Conservation (phyloP, 352 stramenopile species). For the Albugo laibachii region DNA sequence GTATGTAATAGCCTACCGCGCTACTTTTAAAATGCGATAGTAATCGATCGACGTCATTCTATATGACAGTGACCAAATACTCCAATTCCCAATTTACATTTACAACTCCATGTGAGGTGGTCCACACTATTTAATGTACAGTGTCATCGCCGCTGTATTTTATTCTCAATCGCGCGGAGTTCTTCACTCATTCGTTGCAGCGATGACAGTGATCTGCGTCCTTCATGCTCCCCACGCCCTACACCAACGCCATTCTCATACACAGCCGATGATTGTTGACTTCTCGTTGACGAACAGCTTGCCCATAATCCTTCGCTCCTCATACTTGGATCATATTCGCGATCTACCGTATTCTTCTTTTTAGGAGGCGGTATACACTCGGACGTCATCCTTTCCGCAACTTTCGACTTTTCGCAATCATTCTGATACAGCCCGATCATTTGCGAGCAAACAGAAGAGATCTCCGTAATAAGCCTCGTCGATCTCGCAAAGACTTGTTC, state of each 20-base stretch:
- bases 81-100: not conserved
- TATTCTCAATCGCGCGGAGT: constrained; percentile 47
- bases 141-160: constrained; percentile 15
- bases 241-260: not conserved
- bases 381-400: constrained; percentile 11
- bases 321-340: constrained; percentile 7
- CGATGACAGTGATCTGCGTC: constrained; percentile 23
- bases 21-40: constrained; percentile 61
- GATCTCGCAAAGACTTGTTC: constrained; percentile 24
- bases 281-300: constrained; percentile 1
- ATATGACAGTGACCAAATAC: not conserved
- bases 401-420: constrained; percentile 9
- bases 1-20: constrained; percentile 14
- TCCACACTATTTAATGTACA: no score
- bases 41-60: constrained; percentile 23
- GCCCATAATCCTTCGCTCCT: not conserved
- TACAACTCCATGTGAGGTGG: no score
- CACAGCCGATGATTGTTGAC: not conserved
- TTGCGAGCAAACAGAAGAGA: constrained; percentile 22
- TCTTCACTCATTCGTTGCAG: constrained; percentile 36
- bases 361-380: not conserved
- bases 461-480: constrained; percentile 22
- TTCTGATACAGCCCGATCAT: constrained; percentile 18
- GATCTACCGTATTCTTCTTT: not conserved
- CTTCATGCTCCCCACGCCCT: not conserved